Base-by-base conservation (phyloP, 1,284 basidiomycete genomes). In the Taiwanofungus camphoratus region DNA sequence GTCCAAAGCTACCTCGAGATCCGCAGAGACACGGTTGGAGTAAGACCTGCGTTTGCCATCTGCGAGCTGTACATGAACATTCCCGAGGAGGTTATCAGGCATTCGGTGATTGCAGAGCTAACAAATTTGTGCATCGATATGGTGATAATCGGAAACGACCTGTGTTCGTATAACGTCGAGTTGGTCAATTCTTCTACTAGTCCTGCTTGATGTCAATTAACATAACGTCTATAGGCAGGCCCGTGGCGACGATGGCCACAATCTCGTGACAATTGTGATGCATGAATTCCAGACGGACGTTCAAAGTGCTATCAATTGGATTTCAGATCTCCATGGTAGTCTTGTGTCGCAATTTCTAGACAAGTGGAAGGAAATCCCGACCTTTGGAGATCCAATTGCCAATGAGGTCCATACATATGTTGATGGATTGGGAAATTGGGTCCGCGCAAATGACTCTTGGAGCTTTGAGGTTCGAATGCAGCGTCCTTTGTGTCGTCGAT, bases 381-480 rank as follows among this genome's bases (percentile, higher is more conserved):
- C 51, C 4, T 59, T 49, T 23, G 48, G 39, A 2, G n/a, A 29
- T 9, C 30, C 42, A 18, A 34, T 65, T 7, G 58, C 64, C 40
- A 19, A 19, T 2, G 46, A 59, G 24, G 39, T 66, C 4, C 30
- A 30, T 1, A 34, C 48, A 15, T 70, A 68, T 37, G 20, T 61
- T 7, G 42, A 62, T 32, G 61, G 60, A 4, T 19, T 69, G 24
- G 66, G 56, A 3, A 64, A 63, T 42, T 67, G 63, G 65, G 57
- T 61, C 2, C 52, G 59, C 12, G 59, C 53, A 5, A 65, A 64
- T 44, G 58, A 61, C 36, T 42, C 42, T 13, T 69, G 65, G 67
- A 58, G 52, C 35, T 67, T 66, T 39, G 64, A 63, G n/a, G n/a
- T n/a, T n/a, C n/a, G n/a, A n/a, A n/a, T n/a, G n/a, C n/a, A n/a